Evolutionary conservation across 495 filamentous ascomycete genomes (phyloP).

Genomic region (Friedmanniomyces endolithicus): DNA sequence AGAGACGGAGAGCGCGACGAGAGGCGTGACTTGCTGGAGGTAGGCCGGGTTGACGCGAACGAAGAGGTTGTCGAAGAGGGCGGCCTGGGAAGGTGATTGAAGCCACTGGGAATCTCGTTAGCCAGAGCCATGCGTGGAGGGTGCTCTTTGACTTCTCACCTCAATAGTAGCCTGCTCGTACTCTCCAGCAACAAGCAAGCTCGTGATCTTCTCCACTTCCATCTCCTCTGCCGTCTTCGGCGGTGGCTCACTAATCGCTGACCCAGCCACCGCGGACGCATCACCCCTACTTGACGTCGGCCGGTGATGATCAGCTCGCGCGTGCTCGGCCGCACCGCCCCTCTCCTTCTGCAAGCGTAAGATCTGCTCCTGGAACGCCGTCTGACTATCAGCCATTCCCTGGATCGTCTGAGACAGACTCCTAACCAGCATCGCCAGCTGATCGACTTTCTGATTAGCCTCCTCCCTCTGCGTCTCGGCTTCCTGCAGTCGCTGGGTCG

Average conservation of each 20-base stretch:
- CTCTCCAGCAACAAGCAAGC: constrained; percentile 48
- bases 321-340: neutral
- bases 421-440: constrained; percentile 60
- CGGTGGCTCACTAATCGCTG: constrained; percentile 11
- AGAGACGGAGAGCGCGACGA: constrained; percentile 71
- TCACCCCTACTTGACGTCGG: neutral
- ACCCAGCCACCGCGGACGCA: neutral
- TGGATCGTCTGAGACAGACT: constrained; percentile 60
- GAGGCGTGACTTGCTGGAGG: constrained; percentile 49
- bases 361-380: constrained; percentile 49
- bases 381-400: constrained; percentile 53
- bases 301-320: neutral
- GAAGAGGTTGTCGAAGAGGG: constrained; percentile 73
- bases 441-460: constrained; percentile 70
- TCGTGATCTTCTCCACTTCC: constrained; percentile 52
- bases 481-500: constrained; percentile 48
- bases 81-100: constrained; percentile 55
- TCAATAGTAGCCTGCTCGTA: constrained; percentile 60
- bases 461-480: constrained; percentile 56
- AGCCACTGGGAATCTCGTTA: constrained; percentile 51
- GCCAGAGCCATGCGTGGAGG: neutral
- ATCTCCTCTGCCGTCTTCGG: constrained; percentile 47
- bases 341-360: constrained; percentile 30
- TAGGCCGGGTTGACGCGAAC: constrained; percentile 60
- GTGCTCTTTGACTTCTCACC: constrained; percentile 28